phyloP scores from a whole-genome alignment of 1,139 yeast species.

The Tardiomyces digboiensis region DNA sequence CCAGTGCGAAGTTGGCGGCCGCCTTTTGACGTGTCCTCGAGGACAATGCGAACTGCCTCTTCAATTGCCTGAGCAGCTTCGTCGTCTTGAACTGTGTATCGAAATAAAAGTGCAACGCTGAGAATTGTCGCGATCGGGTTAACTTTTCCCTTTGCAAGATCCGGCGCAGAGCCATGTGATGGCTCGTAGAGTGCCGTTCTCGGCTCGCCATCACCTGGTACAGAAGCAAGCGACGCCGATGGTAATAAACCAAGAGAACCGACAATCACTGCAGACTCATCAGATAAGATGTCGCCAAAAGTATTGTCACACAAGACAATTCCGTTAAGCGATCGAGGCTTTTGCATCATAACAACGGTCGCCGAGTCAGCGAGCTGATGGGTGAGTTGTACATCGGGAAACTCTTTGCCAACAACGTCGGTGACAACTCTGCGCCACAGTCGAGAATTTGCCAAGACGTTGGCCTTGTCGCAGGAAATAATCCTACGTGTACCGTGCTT shows the following conservation, averaged over 20 bases:
- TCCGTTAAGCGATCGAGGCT: constrained; percentile 74
- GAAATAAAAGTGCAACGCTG: constrained; percentile 81
- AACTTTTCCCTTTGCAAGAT: constrained; percentile 64
- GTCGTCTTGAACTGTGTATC: constrained; percentile 57
- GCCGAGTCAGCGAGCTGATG: constrained; percentile 87
- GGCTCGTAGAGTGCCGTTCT: constrained; percentile 90
- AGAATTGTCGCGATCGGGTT: constrained; percentile 83
- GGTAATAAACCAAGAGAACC: constrained; percentile 82
- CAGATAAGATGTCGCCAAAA: constrained; percentile 86
- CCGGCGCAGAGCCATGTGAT: constrained; percentile 94
- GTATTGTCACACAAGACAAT: constrained; percentile 71
- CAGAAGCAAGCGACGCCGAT: constrained; percentile 75
- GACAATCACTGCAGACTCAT: constrained; percentile 83
- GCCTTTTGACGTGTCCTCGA: constrained; percentile 37
- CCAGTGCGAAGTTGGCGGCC: constrained; percentile 62
- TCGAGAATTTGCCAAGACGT: constrained; percentile 77
- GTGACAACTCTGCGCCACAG: constrained; percentile 81
- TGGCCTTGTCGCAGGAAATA: constrained; percentile 84
- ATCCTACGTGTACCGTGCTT: constrained; percentile 38
- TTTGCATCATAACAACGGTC: constrained; percentile 76
- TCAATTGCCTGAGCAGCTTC: constrained; percentile 65
- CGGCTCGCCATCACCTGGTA: constrained; percentile 55
- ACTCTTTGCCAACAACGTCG: constrained; percentile 58
- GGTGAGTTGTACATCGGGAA: constrained; percentile 62
- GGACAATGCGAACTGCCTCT: constrained; percentile 59